These are phyloP conservation scores for Grosmannia serpens DNA, from an alignment of 2,329 filamentous ascomycete species.

Conservation along the genomic window DNA sequence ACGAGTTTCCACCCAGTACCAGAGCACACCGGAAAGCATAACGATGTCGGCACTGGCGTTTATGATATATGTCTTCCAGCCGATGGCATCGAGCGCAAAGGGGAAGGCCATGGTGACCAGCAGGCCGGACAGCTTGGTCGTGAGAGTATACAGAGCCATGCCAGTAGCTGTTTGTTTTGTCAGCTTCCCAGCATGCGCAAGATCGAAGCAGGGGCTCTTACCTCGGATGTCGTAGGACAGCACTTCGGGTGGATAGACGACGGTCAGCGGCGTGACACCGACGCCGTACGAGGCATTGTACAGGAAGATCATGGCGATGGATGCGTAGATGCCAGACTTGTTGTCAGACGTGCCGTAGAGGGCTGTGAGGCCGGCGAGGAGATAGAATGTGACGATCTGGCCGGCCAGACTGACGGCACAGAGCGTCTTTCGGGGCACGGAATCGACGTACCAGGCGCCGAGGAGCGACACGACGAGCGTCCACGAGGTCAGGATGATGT, in stretches of 20 bases:
- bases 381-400: slow-evolving; percentile 3
- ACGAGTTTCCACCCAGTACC: too few relatives aligned
- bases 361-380: slow-evolving; percentile 1
- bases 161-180: too few relatives aligned
- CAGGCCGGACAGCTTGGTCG: too few relatives aligned
- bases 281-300: not conserved
- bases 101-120: too few relatives aligned
- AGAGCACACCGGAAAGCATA: too few relatives aligned
- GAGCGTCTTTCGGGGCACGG: not conserved
- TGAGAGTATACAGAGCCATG: too few relatives aligned
- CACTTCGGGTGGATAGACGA: not conserved
- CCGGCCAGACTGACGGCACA: slow-evolving; percentile 2
- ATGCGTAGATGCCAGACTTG: not conserved
- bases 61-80: too few relatives aligned
- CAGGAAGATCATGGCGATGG: not conserved
- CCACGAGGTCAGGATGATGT: slow-evolving; percentile 5
- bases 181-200: too few relatives aligned
- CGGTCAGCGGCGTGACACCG: not conserved
- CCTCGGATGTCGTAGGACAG: not conserved
- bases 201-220: too few relatives aligned
- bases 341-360: not conserved
- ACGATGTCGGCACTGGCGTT: too few relatives aligned
- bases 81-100: too few relatives aligned
- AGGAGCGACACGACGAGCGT: not conserved
- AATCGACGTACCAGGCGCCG: slow-evolving; percentile 1